phyloP scores from a whole-genome alignment of 1,284 basidiomycete genomes.

The Coniferiporia weirii region DNA sequence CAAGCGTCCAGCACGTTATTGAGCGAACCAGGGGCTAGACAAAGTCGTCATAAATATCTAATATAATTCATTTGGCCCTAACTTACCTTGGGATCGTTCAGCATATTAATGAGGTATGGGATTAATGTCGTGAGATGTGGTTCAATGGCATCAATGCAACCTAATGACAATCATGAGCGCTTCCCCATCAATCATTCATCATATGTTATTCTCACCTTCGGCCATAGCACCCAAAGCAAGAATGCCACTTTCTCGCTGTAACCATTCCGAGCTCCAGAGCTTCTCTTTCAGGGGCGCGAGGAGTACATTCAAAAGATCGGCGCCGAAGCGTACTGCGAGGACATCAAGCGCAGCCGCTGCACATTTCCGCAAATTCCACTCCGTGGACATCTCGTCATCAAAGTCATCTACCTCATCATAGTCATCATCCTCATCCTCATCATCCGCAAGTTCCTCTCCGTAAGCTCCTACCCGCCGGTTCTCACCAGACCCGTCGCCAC shows the following conservation, averaged over 20 bases:
- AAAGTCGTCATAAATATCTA: conserved; percentile 6
- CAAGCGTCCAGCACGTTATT: conserved; percentile 98
- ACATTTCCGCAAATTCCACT: conserved; percentile 99
- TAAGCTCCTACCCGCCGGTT: conserved; percentile 58
- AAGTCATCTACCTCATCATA: conserved; percentile 88
- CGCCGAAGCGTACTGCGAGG: conserved; percentile 87
- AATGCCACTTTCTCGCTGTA: conserved; percentile 93
- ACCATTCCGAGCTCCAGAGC: conserved; percentile 91
- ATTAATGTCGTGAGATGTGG: conserved; percentile 91
- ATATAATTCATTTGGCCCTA: conserved; percentile 1
- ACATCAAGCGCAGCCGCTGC: conserved; percentile 97
- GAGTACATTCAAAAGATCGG: conserved; percentile 83
- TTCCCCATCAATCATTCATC: not conserved
- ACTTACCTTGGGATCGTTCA: conserved; percentile 86
- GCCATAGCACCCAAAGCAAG: conserved; percentile 97
- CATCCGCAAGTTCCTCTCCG: conserved; percentile 67
- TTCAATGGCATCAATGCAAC: conserved; percentile 94
- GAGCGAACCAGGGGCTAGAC: conserved; percentile 89
- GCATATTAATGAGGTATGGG: conserved; percentile 86
- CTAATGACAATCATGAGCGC: conserved; percentile 37
- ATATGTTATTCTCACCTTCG: conserved; percentile 60
- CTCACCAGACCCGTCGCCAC: conserved; percentile 26
- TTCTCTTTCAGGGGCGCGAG: conserved; percentile 90
- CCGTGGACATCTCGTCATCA: conserved; percentile 94
- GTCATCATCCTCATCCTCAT: conserved; percentile 83